Conservation (phyloP, 805 yeast species). For the Pichia exigua region DNA sequence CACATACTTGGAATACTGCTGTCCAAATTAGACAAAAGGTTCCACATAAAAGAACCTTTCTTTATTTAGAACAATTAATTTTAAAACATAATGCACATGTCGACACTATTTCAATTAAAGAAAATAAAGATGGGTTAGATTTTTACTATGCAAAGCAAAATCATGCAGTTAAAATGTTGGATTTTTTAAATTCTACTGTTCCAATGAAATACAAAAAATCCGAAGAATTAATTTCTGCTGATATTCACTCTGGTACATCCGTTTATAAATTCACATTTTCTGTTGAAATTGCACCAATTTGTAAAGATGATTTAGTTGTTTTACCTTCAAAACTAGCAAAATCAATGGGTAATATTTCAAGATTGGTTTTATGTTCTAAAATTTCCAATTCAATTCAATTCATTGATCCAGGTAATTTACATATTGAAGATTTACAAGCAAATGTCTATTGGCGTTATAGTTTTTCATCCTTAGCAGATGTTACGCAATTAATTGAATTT, state of each 20-base stretch:
- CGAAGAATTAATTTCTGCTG: slow-evolving; percentile 85
- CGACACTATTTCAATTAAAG: slow-evolving; percentile 89
- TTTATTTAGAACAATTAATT: slow-evolving; percentile 91
- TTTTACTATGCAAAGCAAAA: slow-evolving; percentile 83
- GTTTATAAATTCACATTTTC: slow-evolving; percentile 87
- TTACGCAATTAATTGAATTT: slow-evolving; percentile 72
- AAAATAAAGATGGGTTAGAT: slow-evolving; percentile 89
- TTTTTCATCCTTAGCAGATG: slow-evolving; percentile 69
- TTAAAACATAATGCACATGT: slow-evolving; percentile 88
- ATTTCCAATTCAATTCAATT: slow-evolving; percentile 79
- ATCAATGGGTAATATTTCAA: slow-evolving; percentile 72
- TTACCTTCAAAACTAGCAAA: slow-evolving; percentile 83
- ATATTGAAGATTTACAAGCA: slow-evolving; percentile 67
- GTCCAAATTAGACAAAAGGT: slow-evolving; percentile 98
- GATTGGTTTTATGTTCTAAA: slow-evolving; percentile 78
- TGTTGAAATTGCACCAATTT: slow-evolving; percentile 90
- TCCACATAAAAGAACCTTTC: slow-evolving; percentile 90
- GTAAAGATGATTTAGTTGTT: slow-evolving; percentile 93
- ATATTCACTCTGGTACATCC: slow-evolving; percentile 84
- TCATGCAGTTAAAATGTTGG: slow-evolving; percentile 91
- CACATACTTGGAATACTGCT: slow-evolving; percentile 96
- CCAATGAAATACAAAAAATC: slow-evolving; percentile 81
- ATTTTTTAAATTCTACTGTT: slow-evolving; percentile 75
- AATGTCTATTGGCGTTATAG: slow-evolving; percentile 74
- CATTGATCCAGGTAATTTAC: slow-evolving; percentile 75